Base-by-base conservation (phyloP, 306 rosid species). In the Calophaca sinica region DNA sequence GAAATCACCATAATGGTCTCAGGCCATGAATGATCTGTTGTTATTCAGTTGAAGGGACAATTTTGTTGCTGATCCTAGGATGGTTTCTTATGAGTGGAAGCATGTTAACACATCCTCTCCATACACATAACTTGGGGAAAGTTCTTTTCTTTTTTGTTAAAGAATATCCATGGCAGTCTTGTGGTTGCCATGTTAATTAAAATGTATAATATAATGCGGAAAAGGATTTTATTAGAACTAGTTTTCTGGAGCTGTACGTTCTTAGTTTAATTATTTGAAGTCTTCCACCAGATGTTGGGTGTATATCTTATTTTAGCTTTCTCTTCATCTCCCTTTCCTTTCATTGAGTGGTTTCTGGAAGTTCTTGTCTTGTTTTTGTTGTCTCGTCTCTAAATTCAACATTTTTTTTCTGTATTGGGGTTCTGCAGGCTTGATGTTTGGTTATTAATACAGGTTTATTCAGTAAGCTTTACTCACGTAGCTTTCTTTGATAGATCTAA, bases 41-140 rank as follows among this genome's bases (percentile, higher is more conserved):
- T 75, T 52, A 70, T 68, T 52, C 26, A 3, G 29, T 53, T 62
- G 74, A 69, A 51, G 20, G 51, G 60, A 45, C 9, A 13, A 33
- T 31, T 20, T 26, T 72, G 51, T 55, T 38, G 69, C 2, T 59
- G 55, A 4, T 9, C n/a, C 35, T 48, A 7, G 70, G 61, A 7
- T 48, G 68, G 63, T 50, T 74, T 67, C 45, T 82, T 26, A 5
- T 13, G 4, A 38, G 9, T 62, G 57, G 6, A 12, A 42, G 20
- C n/a, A 28, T 48, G 9, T 41, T 5, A 28, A 7, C 12, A 28
- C 14, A 41, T 32, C n/a, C 8, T 41, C 51, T 63, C 51, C 14
- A 15, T 51, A 13, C 4, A 11, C 49, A 5, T 35, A 52, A 51
- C 13, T 32, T 68, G 35, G 11, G 28, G 7, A 39, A 39, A 57